Evolutionary conservation across 2,329 filamentous ascomycete species (phyloP).

Genomic region (Aspergillus versicolor): DNA sequence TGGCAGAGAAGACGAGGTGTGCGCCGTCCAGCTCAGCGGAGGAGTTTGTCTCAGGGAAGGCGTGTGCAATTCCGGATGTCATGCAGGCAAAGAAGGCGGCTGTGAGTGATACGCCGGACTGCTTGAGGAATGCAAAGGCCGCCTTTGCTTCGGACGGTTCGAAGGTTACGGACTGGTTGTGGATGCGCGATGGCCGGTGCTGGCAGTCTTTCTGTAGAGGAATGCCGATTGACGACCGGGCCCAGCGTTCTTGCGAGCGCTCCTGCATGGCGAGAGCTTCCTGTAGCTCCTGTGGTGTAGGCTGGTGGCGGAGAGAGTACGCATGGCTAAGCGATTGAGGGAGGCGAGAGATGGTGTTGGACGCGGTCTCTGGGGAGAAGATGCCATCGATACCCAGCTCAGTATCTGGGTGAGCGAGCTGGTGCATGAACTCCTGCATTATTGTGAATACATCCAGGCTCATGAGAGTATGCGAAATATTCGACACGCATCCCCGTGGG

Average conservation of each 20-base stretch:
- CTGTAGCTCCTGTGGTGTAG: neutral
- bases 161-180: neutral
- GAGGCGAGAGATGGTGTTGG: neutral
- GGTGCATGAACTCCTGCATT: neutral
- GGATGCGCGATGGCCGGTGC: neutral
- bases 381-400: neutral
- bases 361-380: neutral
- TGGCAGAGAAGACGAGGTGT: neutral
- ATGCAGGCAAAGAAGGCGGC: neutral
- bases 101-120: neutral
- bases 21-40: neutral
- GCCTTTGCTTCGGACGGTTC: neutral
- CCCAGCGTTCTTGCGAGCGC: neutral
- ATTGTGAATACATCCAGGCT: neutral
- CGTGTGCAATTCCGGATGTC: neutral
- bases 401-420: neutral
- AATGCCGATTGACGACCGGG: neutral
- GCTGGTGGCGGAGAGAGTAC: neutral
- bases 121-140: neutral
- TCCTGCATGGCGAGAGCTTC: neutral
- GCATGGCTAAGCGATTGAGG: neutral
- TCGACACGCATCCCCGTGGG: neutral
- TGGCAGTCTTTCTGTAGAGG: neutral
- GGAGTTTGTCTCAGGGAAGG: neutral
- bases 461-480: neutral